Evolutionary conservation across 1,139 yeast genomes (phyloP), one percentile per base, ranked within the genome.

Genomic region (Suhomyces terraborum): DNA sequence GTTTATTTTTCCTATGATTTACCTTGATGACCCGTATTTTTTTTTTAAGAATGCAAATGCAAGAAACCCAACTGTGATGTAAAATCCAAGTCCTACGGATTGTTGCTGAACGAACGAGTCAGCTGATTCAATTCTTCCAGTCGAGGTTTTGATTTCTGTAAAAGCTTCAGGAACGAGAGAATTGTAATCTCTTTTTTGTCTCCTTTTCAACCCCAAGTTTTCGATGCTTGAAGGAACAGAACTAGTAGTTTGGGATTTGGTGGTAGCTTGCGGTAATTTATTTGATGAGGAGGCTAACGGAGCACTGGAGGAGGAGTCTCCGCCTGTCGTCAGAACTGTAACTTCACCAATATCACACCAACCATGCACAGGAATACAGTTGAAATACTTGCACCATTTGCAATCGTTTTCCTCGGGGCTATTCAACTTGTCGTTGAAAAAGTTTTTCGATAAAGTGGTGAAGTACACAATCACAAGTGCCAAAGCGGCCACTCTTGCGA

Each of bases 381-480:
- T 80, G 51, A 84, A 69, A 55, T 84, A 83, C 58, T 82, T 82
- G 65, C 91, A 84, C 91, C 91, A 84, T 10, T 66, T 59, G 59
- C 91, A 83, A 20, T 49, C 49, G 18, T 40, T 29, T 7, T 42
- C 37, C 22, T 25, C 27, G 20, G 48, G 41, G 35, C 48, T 51
- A 31, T 27, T 61, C 59, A 42, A 24, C 14, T 38, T 26, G 19
- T 28, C 28, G 23, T 38, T 42, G 35, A 72, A 72, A 53, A 82
- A 79, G 49, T 79, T 79, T 40, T 64, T 60, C 13, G 70, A 61
- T 40, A 84, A 63, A 13, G 73, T 62, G 12, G 65, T 79, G 55
- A 79, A 79, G 58, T 75, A 81, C 1, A 77, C 66, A 3, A 82
- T 58, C 2, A 75, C 67, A 34, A 82, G 60, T 0, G 64, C 73